phyloP scores from a whole-genome alignment of 2,329 filamentous ascomycete species.

The Pseudohalonectria lignicola region DNA sequence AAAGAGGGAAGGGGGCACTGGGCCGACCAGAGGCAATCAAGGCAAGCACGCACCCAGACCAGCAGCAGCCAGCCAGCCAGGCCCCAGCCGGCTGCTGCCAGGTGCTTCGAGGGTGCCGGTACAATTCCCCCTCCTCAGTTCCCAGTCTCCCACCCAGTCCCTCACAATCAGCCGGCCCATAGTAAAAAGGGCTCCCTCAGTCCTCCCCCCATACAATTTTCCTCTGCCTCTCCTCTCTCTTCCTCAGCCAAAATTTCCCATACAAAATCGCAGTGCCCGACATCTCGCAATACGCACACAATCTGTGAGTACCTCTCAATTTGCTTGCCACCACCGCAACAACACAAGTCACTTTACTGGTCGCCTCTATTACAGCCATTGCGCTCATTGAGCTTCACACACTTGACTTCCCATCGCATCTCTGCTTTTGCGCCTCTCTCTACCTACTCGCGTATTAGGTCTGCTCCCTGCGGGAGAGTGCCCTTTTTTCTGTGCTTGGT shows the following conservation, averaged over 20 bases:
- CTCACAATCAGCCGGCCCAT: constrained; percentile 50
- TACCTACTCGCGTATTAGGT: too few species aligned
- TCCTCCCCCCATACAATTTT: constrained; percentile 44
- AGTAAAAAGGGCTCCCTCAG: constrained; percentile 50
- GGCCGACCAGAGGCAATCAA: not conserved
- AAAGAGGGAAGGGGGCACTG: not conserved
- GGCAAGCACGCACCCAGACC: constrained; percentile 1
- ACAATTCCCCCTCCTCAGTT: constrained; percentile 11
- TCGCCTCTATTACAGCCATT: not conserved
- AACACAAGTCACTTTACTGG: constrained; percentile 25
- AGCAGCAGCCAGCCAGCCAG: constrained; percentile 2
- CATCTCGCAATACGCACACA: constrained; percentile 33
- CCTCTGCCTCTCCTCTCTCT: constrained; percentile 39
- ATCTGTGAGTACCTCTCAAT: constrained; percentile 41
- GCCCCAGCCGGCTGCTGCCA: constrained; percentile 4
- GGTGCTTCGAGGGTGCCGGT: not conserved
- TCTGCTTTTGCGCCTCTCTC: too few species aligned
- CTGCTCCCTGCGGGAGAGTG: too few species aligned
- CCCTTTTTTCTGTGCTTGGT: too few species aligned
- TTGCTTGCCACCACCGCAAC: constrained; percentile 24
- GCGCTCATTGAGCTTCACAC: not conserved
- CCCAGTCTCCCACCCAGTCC: too few species aligned
- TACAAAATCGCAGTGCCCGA: constrained; percentile 45
- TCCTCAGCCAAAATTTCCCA: constrained; percentile 28
- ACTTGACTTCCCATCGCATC: too few species aligned